These are phyloP conservation scores for Phialocephala sp. DNA, from an alignment of 2,329 filamentous ascomycete genomes.

Conservation along the genomic window DNA sequence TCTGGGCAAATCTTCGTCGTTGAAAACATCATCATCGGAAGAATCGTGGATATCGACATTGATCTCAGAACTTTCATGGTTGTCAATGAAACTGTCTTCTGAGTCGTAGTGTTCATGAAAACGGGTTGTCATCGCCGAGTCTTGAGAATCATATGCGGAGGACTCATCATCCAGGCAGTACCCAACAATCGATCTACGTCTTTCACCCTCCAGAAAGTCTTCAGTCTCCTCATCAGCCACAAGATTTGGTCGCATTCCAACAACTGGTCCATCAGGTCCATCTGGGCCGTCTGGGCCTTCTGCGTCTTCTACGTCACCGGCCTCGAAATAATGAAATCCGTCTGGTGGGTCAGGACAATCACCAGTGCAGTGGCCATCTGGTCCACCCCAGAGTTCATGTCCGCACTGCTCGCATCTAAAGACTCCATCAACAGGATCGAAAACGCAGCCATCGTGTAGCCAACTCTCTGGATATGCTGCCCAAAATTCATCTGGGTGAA, in stretches of 20 bases:
- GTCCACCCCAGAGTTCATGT: constrained; percentile 35
- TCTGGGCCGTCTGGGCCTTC: neutral
- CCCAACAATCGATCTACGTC: constrained; percentile 19
- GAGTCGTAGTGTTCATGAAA: constrained; percentile 36
- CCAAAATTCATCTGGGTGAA: neutral
- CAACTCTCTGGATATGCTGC: neutral
- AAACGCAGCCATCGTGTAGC: constrained; percentile 13
- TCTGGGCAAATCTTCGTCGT: constrained; percentile 17
- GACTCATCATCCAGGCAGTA: constrained; percentile 36
- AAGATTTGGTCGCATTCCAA: constrained; percentile 18
- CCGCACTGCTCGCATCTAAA: constrained; percentile 34
- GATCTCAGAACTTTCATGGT: constrained; percentile 15
- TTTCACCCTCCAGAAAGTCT: constrained; percentile 14
- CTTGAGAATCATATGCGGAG: constrained; percentile 41
- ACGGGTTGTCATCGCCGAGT: constrained; percentile 20
- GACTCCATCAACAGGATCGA: constrained; percentile 30
- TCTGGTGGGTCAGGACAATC: constrained; percentile 15
- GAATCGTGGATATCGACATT: no score
- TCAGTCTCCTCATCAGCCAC: constrained; percentile 20
- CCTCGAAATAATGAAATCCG: constrained; percentile 30
- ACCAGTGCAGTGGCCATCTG: constrained; percentile 31
- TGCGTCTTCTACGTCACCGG: neutral
- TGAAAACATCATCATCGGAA: constrained; percentile 17
- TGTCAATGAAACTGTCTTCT: constrained; percentile 37
- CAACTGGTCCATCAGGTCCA: neutral